Base-by-base conservation (phyloP, 345 rosid species). In the Eucalyptus shirleyi region DNA sequence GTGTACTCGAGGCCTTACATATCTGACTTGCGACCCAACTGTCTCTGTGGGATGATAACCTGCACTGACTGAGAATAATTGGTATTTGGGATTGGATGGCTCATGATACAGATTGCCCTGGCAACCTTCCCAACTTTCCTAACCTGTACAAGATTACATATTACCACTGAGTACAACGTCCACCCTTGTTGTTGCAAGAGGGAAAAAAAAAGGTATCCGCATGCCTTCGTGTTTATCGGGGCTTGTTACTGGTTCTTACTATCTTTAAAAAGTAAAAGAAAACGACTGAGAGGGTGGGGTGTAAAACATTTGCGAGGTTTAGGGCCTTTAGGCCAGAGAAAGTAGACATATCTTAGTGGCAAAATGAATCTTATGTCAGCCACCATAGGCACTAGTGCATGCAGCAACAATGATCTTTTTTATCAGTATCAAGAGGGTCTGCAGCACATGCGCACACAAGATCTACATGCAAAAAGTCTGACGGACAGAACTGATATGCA, bases 31-130 rank as follows among this genome's bases (percentile, higher is more conserved):
- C 98, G 98, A 60, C 99, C 98, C 88, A 97, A 94, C 90, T 98
- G 99, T 93, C 97, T 98, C 90, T 98, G 99, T 51, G 99, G 99
- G 89, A 98, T 94, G 89, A 98, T 97, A 91, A 98, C 93, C 90
- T 98, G 99, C 83, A 94, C 99, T 44, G 99, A 98, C 87, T 95
- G 99, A 93, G 98, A 98, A 86, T 97, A 97, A 85, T 91, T 93
- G 90, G 99, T 96, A 92, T 91, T 96, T 90, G 99, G 99, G 86
- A 98, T 95, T 5, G 98, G 97, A 91, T 98, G 99, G 93, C 98
- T 98, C 99, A 98, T 96, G 65, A 97, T 98, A 50, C 96, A 96
- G 89, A 98, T 96, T 60, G 99, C 99, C 93, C 99, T 93, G 49
- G 96, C 95, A 91, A 98, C 99, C 93, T 92, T 95, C 44, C 97